A percentile compares a stretch with the other conserved stretches of the same genome.
Conservation (phyloP, 1,284 basidiomycete species). For the Ceratobasidium sp. region DNA sequence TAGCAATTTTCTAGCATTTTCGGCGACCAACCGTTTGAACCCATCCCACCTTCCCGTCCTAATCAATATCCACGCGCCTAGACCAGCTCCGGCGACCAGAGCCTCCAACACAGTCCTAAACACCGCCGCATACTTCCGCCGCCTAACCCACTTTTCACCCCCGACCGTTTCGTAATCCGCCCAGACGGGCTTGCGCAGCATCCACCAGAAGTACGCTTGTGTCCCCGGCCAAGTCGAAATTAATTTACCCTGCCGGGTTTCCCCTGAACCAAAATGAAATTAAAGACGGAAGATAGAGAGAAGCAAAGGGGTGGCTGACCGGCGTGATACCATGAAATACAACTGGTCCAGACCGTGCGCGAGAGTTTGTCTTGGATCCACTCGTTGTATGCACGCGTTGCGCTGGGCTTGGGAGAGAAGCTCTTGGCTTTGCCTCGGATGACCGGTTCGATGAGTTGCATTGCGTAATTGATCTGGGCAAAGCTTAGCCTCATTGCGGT, state of each 20-base stretch:
- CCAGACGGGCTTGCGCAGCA: slow-evolving; percentile 26
- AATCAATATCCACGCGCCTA: slow-evolving; percentile 14
- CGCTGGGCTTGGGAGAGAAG: not conserved
- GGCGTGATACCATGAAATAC: slow-evolving; percentile 16
- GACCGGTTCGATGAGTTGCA: slow-evolving; percentile 25
- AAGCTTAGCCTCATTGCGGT: not conserved
- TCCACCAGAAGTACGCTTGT: slow-evolving; percentile 22
- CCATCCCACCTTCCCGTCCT: slow-evolving; percentile 12
- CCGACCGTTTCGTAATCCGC: slow-evolving; percentile 29
- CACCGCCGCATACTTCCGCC: not conserved
- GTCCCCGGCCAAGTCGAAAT: slow-evolving; percentile 11
- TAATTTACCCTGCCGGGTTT: not conserved
- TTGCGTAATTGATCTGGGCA: slow-evolving; percentile 32
- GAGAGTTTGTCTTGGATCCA: slow-evolving; percentile 15
- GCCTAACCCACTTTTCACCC: slow-evolving; percentile 15
- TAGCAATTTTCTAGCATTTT: slow-evolving; percentile 7
- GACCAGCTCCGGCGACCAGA: slow-evolving; percentile 6
- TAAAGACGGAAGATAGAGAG: too few relatives aligned
- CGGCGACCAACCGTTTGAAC: slow-evolving; percentile 3
- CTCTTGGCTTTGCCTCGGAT: slow-evolving; percentile 18
- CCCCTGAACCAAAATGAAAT: not conserved
- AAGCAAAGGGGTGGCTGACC: not conserved
- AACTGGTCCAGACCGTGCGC: slow-evolving; percentile 15
- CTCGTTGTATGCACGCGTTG: slow-evolving; percentile 20
- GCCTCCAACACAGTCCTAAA: slow-evolving; percentile 21